Base-by-base conservation (phyloP, 75 land plant genomes). In the Larix kaempferi region DNA sequence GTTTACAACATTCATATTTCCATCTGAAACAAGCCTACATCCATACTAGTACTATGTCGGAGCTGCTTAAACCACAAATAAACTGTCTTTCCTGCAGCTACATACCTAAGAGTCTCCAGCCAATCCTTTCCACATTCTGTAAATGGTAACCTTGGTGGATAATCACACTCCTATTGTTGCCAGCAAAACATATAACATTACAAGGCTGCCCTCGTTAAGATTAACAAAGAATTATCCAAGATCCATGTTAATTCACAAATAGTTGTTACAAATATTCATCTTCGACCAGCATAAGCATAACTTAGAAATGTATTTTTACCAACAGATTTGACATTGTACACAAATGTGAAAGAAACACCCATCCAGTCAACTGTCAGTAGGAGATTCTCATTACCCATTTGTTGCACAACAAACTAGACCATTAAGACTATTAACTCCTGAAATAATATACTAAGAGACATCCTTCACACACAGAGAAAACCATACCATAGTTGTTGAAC, bases 121-220 rank as follows among this genome's bases (percentile, higher is more conserved):
- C 87, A 87, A 63, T 87, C 89, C 75, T 81, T 87, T 56, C 59
- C 75, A n/a, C 89, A 87, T 26, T 87, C 89, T 21, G 84, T 71
- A 74, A 74, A 81, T 60, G 89, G 89, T 22, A 78, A 64, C 37
- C 89, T 80, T 27, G 89, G 78, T 63, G 58, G 67, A 79, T 85
- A 87, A 71, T 87, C 89, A 66, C 89, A 87, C 72, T 87, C 89
- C 84, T 74, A 27, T 74, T 56, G 57, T 69, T 62, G 49, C 71
- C 44, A 33, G 65, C n/a, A 77, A 35, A 35, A 41, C 52, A 69
- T 54, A 41, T 21, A 69, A 69, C 25, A n/a, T 69, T 69, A 69
- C 49, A 69, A 39, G 41, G 25, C 39, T 39, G 22, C 52, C 17
- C 52, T 35, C 14, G 0, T n/a, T 2, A 11, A 39, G 29, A 39